Evolutionary conservation across 2,329 filamentous ascomycete species (phyloP), one percentile per base, ranked within the genome.

Genomic region (Didymella arachidicola): DNA sequence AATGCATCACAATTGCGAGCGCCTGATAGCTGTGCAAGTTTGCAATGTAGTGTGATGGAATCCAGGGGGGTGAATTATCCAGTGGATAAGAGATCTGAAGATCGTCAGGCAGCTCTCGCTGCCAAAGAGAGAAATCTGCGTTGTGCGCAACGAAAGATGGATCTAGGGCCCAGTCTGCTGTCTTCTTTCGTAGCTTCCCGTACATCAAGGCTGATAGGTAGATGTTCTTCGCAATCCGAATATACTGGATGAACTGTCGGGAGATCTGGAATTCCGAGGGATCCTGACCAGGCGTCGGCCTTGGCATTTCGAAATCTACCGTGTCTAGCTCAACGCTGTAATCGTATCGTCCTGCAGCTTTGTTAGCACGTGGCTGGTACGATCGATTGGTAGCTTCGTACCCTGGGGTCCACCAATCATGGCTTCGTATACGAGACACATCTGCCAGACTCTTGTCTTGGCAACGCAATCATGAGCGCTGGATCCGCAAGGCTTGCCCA

Each of bases 341-440:
- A 75, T 97, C 92, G 46, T 87, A 88, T 29, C 92, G 91, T 11
- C 91, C 74, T 77, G 25, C 38, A 11, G 7, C 32, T 2, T 25
- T 52, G 50, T 71, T 30, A 70, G 61, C 19, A 32, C 29, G 14
- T 12, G 11, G 10, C 7, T 19, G 6, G 18, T 18, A 1, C 19
- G 18, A 7, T 19, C 2, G 6, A 32, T 12, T 4, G 16, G 10
- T 6, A 26, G 2, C 1, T 38, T 22, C 69, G 67, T 80, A 92
- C 93, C 94, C 87, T 98, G 93, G 3, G 94, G 92, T 19, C 90
- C 93, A 55, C 94, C 94, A 67, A 97, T 89, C 91, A 98, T 96
- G 41, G 93, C 84, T 78, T 98, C 94, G 62, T 92, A 89, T 22
- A 92, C 82, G 72, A 96, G 90, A 10, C 96, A 85, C 1, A 88